Percentiles rank a stretch among this genome's conserved stretches.
Conservation (phyloP, 495 filamentous ascomycete species). For the Talaromyces ruber region DNA sequence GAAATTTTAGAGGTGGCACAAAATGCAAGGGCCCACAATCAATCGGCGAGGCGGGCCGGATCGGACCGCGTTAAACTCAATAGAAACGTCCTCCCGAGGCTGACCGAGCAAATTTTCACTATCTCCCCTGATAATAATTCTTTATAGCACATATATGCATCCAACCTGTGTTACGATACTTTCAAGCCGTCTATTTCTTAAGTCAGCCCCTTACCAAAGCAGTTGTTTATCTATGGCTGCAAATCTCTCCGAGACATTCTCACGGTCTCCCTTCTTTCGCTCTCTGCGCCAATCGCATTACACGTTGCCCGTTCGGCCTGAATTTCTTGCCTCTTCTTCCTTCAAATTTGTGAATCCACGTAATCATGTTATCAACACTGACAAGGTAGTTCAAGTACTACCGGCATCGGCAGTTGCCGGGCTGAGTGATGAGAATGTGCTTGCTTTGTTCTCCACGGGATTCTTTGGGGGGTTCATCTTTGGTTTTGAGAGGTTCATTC, state of each 20-base stretch:
- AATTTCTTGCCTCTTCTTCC: slow-evolving; percentile 10
- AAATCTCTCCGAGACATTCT: neutral
- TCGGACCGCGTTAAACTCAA: neutral
- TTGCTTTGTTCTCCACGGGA: slow-evolving; percentile 10
- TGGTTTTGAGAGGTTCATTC: slow-evolving; percentile 9
- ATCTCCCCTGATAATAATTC: neutral
- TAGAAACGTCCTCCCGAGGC: neutral
- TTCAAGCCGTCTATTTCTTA: neutral
- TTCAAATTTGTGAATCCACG: slow-evolving; percentile 12
- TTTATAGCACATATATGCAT: neutral
- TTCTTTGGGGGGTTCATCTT: slow-evolving; percentile 15
- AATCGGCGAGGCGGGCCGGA: neutral
- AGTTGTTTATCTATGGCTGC: neutral
- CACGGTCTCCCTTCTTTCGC: slow-evolving; percentile 1
- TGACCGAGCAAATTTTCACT: neutral
- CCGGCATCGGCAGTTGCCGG: slow-evolving; percentile 7
- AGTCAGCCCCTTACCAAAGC: neutral
- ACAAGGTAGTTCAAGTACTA: slow-evolving; percentile 11
- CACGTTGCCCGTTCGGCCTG: slow-evolving; percentile 4
- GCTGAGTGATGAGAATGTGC: slow-evolving; percentile 10
- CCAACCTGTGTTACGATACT: neutral
- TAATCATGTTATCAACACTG: slow-evolving; percentile 7
- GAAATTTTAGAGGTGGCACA: neutral
- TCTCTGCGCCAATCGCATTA: slow-evolving; percentile 9
- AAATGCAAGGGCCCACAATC: neutral